Evolutionary conservation across 2,329 filamentous ascomycete genomes (phyloP).

Genomic region (Aureobasidium sp.): DNA sequence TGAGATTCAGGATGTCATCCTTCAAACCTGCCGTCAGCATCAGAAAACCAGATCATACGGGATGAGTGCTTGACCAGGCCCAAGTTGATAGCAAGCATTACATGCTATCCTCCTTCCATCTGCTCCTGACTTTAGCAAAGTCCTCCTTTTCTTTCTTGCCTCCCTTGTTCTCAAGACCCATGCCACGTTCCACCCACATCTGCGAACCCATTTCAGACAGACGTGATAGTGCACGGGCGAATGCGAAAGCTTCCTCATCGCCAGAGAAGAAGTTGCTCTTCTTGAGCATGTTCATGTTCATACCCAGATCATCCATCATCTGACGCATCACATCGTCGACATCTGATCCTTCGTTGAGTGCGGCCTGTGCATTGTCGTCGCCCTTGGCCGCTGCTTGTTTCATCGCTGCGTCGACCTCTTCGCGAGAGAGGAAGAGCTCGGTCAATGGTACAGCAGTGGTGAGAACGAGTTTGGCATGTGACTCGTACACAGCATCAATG

Average conservation of each 20-base stretch:
- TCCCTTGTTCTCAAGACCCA: slow-evolving; percentile 56
- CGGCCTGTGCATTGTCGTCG: slow-evolving; percentile 21
- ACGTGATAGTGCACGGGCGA: slow-evolving; percentile 78
- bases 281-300: slow-evolving; percentile 79
- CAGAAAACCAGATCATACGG: neutral
- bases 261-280: slow-evolving; percentile 81
- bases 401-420: slow-evolving; percentile 41
- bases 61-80: neutral
- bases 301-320: slow-evolving; percentile 80
- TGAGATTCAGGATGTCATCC: neutral
- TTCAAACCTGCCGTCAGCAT: neutral
- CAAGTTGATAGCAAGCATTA: slow-evolving; percentile 24
- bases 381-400: slow-evolving; percentile 28
- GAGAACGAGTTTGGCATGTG: slow-evolving; percentile 86
- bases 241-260: slow-evolving; percentile 94
- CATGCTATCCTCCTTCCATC: slow-evolving; percentile 63
- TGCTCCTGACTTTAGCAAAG: slow-evolving; percentile 59
- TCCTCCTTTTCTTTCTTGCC: slow-evolving; percentile 59
- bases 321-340: slow-evolving; percentile 66
- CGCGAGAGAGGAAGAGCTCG: slow-evolving; percentile 60
- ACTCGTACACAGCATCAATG: slow-evolving; percentile 92
- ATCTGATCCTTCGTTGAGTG: slow-evolving; percentile 33
- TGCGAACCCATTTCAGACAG: slow-evolving; percentile 88
- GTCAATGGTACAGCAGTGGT: slow-evolving; percentile 80
- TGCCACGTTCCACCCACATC: slow-evolving; percentile 84